Base-by-base conservation (phyloP, 345 rosid species). In the Hypericum perforatum region DNA sequence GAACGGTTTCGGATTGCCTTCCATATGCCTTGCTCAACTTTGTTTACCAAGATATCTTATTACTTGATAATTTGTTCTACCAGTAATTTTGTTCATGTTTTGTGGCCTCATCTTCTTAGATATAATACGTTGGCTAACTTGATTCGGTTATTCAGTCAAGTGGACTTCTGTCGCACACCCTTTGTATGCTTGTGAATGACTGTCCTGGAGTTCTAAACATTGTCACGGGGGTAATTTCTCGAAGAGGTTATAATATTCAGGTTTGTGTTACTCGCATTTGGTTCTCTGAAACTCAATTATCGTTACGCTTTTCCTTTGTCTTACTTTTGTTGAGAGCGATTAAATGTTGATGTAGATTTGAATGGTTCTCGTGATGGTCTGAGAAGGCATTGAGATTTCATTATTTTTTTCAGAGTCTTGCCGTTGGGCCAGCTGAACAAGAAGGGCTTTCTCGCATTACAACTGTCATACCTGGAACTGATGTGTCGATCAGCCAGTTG, bases 401-500 rank as follows among this genome's bases (percentile, higher is more conserved):
- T 44, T 44, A 5, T 44, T 44, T n/a, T 10, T 44, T n/a, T 44
- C 7, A 44, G 48, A 44, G 48, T 44, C 48, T 44, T 44, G 48
- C 48, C 14, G 48, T 44, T n/a, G 48, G 48, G 48, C 48, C 48
- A 5, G 48, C 48, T 44, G 48, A 44, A 44, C 11, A 2, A 44
- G 48, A 44, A 11, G 48, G 48, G 14, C 48, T 44, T 44, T 44
- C 48, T 44, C 48, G 48, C 48, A 44, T 44, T n/a, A 44, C 48
- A 44, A 44, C 48, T 8, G 48, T 44, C 14, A 44, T 44, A 10
- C 48, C 48, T 8, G 48, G 48, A 44, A 44, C 48, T 44, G 48
- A 44, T 44, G 48, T 5, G 14, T 44, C 48, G 2, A 44, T 44
- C 14, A 15, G 12, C 11, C 11, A 44, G 14, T 44, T 44, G 48